phyloP scores from a whole-genome alignment of 2,329 filamentous ascomycete species.

The Magnaporthiopsis incrustans region DNA sequence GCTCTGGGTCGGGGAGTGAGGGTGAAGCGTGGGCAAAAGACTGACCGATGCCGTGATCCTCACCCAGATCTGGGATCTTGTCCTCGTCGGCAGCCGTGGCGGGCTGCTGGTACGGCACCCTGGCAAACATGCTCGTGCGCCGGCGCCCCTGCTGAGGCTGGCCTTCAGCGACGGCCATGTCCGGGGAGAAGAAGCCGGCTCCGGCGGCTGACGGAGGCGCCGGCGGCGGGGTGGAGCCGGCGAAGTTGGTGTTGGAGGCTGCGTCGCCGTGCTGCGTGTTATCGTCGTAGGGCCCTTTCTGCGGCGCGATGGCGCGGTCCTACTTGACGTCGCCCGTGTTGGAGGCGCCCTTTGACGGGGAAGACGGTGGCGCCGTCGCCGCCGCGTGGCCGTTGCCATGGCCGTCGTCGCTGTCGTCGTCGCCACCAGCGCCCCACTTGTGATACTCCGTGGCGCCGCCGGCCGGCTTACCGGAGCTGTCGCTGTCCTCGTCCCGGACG shows the following conservation, averaged over 20 bases:
- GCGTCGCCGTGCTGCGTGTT: conserved; percentile 1
- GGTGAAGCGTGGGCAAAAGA: no score
- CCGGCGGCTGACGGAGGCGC: no score
- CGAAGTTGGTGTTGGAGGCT: not conserved
- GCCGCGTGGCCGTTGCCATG: not conserved
- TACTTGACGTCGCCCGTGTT: not conserved
- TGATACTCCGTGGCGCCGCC: not conserved
- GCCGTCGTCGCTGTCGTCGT: not conserved
- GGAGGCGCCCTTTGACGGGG: not conserved
- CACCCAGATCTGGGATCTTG: not conserved
- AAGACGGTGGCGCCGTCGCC: not conserved
- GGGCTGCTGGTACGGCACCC: no score
- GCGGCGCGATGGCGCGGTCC: conserved; percentile 7
- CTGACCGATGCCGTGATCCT: no score
- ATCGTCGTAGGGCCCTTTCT: conserved; percentile 5
- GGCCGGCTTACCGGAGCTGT: not conserved
- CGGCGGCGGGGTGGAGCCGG: not conserved
- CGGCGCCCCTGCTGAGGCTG: not conserved
- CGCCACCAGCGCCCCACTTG: not conserved
- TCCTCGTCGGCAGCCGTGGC: not conserved
- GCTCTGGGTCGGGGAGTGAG: no score
- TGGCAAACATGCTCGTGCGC: not conserved
- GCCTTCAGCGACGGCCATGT: not conserved
- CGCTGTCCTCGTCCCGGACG: not conserved
- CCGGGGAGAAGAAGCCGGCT: not conserved